Evolutionary conservation across 2,329 filamentous ascomycete genomes (phyloP).

Genomic region (Monosporascus sp.): DNA sequence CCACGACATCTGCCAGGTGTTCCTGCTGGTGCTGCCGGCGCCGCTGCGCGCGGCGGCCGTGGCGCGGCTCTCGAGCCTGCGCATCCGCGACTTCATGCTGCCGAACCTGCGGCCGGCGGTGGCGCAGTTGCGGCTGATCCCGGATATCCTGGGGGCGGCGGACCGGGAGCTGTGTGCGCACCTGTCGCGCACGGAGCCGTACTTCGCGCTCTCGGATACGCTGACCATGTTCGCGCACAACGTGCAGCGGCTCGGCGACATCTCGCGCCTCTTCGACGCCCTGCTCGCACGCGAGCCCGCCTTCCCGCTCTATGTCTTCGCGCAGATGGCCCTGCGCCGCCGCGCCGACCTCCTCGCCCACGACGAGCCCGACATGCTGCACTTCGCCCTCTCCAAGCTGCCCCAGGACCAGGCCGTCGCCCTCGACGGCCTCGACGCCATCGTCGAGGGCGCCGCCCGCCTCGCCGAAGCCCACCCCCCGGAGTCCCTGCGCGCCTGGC

Average conservation of each 20-base stretch:
- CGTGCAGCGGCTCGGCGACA: slow-evolving; percentile 82
- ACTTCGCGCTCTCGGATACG: slow-evolving; percentile 89
- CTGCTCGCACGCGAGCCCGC: slow-evolving; percentile 83
- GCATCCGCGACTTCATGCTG: slow-evolving; percentile 97
- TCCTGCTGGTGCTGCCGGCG: slow-evolving; percentile 76
- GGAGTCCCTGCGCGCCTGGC: slow-evolving; percentile 66
- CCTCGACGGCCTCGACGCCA: slow-evolving; percentile 72
- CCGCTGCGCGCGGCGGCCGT: slow-evolving; percentile 57
- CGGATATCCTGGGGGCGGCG: slow-evolving; percentile 68
- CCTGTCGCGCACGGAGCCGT: slow-evolving; percentile 74
- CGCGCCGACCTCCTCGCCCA: slow-evolving; percentile 74
- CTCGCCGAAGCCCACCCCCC: slow-evolving; percentile 68
- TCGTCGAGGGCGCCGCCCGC: slow-evolving; percentile 61
- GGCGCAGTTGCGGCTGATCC: slow-evolving; percentile 80
- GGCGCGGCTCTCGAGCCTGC: slow-evolving; percentile 77
- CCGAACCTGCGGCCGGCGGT: slow-evolving; percentile 77
- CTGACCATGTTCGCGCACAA: slow-evolving; percentile 97
- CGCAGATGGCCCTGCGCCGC: slow-evolving; percentile 76
- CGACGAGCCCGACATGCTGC: slow-evolving; percentile 89
- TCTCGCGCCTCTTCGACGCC: slow-evolving; percentile 87
- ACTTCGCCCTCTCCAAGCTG: slow-evolving; percentile 80
- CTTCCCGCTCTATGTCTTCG: slow-evolving; percentile 87
- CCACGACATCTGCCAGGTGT: slow-evolving; percentile 95
- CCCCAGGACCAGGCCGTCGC: slow-evolving; percentile 52
- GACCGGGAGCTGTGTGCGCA: slow-evolving; percentile 70